phyloP scores from a whole-genome alignment of 495 filamentous ascomycete species.

The Penicillium cataractarum region DNA sequence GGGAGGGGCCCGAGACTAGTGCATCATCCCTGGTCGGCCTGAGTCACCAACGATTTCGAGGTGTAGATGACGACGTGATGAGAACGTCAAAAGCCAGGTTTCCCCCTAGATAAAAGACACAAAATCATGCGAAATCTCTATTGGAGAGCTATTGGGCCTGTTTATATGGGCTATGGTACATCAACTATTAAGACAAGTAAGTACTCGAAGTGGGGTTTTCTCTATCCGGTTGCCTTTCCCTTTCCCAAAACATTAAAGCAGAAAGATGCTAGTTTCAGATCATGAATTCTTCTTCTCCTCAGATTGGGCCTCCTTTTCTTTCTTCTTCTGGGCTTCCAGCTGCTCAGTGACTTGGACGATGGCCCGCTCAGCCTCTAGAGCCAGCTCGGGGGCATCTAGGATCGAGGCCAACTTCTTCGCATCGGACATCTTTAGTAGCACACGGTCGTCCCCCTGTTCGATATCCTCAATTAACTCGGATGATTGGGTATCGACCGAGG shows the following conservation, averaged over 20 bases:
- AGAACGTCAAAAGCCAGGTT: not conserved
- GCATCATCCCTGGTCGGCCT: not conserved
- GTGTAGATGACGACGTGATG: not conserved
- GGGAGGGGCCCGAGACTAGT: not conserved
- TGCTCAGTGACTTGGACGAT: slow-evolving; percentile 81
- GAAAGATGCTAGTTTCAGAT: not conserved
- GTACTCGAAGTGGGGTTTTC: not conserved
- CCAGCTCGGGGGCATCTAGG: slow-evolving; percentile 79
- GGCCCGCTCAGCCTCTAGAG: slow-evolving; percentile 86
- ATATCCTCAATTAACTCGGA: slow-evolving; percentile 45
- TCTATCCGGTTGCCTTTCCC: slow-evolving; percentile 3
- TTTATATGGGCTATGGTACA: slow-evolving; percentile 12
- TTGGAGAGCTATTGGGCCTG: slow-evolving; percentile 6
- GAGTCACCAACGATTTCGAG: not conserved
- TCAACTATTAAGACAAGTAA: not conserved
- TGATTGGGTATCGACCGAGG: slow-evolving; percentile 28
- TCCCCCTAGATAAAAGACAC: not conserved
- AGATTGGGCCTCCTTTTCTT: slow-evolving; percentile 33
- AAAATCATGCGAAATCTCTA: slow-evolving; percentile 4
- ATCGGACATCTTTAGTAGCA: slow-evolving; percentile 61
- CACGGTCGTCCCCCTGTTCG: slow-evolving; percentile 55
- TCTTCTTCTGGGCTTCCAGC: slow-evolving; percentile 55
- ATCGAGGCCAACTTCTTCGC: slow-evolving; percentile 66
- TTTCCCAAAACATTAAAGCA: not conserved
- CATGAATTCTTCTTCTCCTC: slow-evolving; percentile 35